These are phyloP conservation scores for Termitomyces titanicus DNA, from an alignment of 768 basidiomycete genomes.

Conservation along the genomic window DNA sequence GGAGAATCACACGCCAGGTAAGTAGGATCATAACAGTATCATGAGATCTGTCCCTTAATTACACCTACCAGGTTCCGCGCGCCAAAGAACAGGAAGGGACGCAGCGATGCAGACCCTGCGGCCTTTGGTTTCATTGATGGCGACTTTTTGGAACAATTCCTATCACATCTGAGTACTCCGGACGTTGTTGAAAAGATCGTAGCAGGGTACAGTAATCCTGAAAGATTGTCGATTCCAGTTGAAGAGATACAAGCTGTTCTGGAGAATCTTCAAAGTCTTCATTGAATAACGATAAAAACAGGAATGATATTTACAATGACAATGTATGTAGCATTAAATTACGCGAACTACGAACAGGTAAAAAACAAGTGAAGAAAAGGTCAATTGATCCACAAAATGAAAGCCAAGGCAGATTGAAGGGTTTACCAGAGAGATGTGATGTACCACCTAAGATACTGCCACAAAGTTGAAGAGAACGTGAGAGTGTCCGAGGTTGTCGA, in stretches of 20 bases:
- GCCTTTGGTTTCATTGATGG: conserved; percentile 86
- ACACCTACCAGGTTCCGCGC: conserved; percentile 55
- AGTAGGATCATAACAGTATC: conserved; percentile 32
- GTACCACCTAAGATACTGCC: conserved; percentile 39
- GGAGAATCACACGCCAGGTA: conserved; percentile 63
- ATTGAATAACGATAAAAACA: conserved; percentile 33
- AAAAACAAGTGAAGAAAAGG: background rate
- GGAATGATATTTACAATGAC: conserved; percentile 6
- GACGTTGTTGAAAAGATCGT: conserved; percentile 48
- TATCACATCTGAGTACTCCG: conserved; percentile 36
- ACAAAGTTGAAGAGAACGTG: conserved; percentile 34
- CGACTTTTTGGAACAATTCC: conserved; percentile 73
- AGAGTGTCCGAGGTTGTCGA: conserved; percentile 12
- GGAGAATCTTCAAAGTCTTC: conserved; percentile 52
- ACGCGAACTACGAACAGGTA: background rate
- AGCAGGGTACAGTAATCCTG: conserved; percentile 54
- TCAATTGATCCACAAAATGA: background rate
- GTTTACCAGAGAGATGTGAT: conserved; percentile 24
- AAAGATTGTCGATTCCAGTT: conserved; percentile 45
- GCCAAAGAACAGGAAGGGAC: conserved; percentile 54
- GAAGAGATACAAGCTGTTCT: conserved; percentile 41
- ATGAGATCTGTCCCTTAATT: background rate
- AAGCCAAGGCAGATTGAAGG: conserved; percentile 1
- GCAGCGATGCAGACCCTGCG: conserved; percentile 51
- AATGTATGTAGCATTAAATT: conserved; percentile 19